A percentile compares a stretch with the other conserved stretches of the same genome.
phyloP scores from a whole-genome alignment of 257 asterid genomes.

The Nicotiana attenuata region DNA sequence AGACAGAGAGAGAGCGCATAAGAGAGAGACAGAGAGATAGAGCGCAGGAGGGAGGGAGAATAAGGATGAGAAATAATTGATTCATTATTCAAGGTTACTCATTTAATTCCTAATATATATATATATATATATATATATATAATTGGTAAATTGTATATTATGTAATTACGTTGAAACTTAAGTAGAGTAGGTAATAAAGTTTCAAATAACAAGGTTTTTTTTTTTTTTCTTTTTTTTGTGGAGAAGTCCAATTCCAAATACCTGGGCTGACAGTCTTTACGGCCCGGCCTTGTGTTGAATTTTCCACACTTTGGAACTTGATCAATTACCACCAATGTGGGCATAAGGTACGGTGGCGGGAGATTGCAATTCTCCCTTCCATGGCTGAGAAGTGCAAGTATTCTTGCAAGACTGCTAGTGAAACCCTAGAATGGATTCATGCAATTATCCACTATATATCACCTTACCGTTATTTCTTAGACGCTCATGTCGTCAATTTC shows the following conservation, averaged over 20 bases:
- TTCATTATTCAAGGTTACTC: too few relatives aligned
- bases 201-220: too few relatives aligned
- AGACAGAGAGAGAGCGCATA: too few relatives aligned
- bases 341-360: neutral
- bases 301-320: neutral
- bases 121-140: too few relatives aligned
- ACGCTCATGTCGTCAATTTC: conserved; percentile 77
- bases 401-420: conserved; percentile 56
- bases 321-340: neutral
- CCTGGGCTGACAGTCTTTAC: neutral
- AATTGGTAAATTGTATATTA: too few relatives aligned
- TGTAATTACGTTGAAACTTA: too few relatives aligned
- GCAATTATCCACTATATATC: conserved; percentile 59
- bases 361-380: neutral
- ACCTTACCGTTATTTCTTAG: conserved; percentile 59
- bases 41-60: too few relatives aligned
- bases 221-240: neutral
- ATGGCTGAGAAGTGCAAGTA: conserved; percentile 20
- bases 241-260: neutral
- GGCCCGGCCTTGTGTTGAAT: neutral
- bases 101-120: too few relatives aligned
- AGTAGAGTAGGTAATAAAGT: too few relatives aligned
- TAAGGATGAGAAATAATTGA: too few relatives aligned
- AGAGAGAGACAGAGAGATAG: too few relatives aligned
- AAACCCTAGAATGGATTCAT: conserved; percentile 72